These are phyloP conservation scores for Clonostachys chloroleuca DNA, from an alignment of 2,329 filamentous ascomycete genomes.

Conservation along the genomic window DNA sequence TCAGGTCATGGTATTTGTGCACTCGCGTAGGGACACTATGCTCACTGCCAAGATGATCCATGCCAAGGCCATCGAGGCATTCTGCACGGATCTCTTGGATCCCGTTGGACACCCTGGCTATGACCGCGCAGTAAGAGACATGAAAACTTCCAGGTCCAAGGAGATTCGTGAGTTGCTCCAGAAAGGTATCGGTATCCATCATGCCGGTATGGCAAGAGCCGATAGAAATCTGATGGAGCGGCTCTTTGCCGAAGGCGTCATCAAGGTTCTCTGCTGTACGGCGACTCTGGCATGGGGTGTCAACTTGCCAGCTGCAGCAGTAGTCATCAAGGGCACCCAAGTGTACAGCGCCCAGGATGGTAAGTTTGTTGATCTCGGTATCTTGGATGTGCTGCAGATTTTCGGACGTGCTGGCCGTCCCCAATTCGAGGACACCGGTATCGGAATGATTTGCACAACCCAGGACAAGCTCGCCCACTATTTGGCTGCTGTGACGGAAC, in stretches of 20 bases:
- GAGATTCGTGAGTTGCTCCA: conserved; percentile 86
- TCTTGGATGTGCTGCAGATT: conserved; percentile 94
- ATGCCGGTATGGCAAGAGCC: conserved; percentile 92
- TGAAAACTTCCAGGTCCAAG: conserved; percentile 79
- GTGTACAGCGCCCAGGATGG: conserved; percentile 95
- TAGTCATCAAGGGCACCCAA: conserved; percentile 97
- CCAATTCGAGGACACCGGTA: conserved; percentile 95
- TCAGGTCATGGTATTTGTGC: conserved; percentile 99
- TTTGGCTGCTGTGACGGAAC: conserved; percentile 86
- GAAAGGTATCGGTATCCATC: conserved; percentile 91
- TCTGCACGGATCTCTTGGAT: conserved; percentile 78
- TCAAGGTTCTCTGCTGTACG: conserved; percentile 97
- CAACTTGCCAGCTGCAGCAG: conserved; percentile 92
- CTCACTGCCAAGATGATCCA: conserved; percentile 81
- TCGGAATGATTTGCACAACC: conserved; percentile 96
- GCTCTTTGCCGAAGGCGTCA: conserved; percentile 84
- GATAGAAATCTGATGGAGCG: conserved; percentile 96
- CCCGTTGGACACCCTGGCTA: conserved; percentile 75
- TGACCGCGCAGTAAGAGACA: conserved; percentile 73
- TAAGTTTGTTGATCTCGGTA: conserved; percentile 94
- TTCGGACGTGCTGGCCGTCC: conserved; percentile 97
- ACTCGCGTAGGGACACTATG: conserved; percentile 91
- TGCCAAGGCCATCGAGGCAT: conserved; percentile 80
- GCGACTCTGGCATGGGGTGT: conserved; percentile 98
- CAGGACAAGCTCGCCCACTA: conserved; percentile 93